Percentiles rank a stretch among this genome's conserved stretches.
phyloP scores from a whole-genome alignment of 2,329 filamentous ascomycete genomes.

The Kalmusia sp. region DNA sequence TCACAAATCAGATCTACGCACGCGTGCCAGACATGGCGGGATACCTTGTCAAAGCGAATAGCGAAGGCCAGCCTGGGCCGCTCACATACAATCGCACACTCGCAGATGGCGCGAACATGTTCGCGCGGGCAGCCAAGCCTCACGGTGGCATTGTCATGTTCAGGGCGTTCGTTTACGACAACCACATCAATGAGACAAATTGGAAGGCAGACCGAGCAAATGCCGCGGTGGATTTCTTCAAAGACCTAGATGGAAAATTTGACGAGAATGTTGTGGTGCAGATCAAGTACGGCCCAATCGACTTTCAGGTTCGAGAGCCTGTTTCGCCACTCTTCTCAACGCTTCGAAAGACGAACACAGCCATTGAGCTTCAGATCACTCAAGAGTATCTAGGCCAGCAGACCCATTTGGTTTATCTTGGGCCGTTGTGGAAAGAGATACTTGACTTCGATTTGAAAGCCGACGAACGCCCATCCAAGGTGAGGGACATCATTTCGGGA shows the following conservation, averaged over 20 bases:
- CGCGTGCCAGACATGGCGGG: conserved; percentile 72
- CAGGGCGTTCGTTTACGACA: conserved; percentile 74
- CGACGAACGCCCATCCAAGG: conserved; percentile 61
- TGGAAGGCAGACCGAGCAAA: conserved; percentile 75
- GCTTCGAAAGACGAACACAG: conserved; percentile 55
- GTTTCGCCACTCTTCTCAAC: conserved; percentile 69
- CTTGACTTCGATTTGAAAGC: conserved; percentile 72
- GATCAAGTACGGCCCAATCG: conserved; percentile 77
- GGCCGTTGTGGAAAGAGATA: conserved; percentile 72
- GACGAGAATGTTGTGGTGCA: conserved; percentile 75
- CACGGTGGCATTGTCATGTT: conserved; percentile 87
- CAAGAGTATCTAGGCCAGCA: conserved; percentile 78
- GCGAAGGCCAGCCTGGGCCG: conserved; percentile 74
- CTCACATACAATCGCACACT: conserved; percentile 74
- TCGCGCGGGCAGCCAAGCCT: conserved; percentile 84
- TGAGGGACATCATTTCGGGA: conserved; percentile 68
- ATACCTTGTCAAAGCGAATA: conserved; percentile 75
- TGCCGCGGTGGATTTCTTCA: conserved; percentile 72
- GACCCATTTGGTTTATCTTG: conserved; percentile 70
- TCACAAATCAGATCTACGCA: conserved; percentile 66
- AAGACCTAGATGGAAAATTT: conserved; percentile 68
- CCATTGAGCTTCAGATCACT: conserved; percentile 71
- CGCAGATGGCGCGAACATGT: conserved; percentile 72
- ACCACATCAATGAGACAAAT: conserved; percentile 61
- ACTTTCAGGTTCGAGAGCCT: conserved; percentile 76